Evolutionary conservation across 1,284 basidiomycete genomes (phyloP).

Genomic region (Cerioporus squamosus): DNA sequence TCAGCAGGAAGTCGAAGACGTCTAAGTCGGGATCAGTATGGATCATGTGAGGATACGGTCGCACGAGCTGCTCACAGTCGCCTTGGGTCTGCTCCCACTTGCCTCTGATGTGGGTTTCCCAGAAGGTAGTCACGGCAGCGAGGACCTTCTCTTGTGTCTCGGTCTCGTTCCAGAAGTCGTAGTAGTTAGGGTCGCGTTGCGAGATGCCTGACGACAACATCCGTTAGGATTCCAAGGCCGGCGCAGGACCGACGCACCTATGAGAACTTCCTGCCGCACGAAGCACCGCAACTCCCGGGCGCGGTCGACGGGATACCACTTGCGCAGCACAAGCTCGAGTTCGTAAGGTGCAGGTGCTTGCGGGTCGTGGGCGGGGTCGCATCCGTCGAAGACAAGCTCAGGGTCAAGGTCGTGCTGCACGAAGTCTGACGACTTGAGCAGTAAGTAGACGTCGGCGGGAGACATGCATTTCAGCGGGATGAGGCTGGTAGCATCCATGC

Average conservation of each 20-base stretch:
- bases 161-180: slow-evolving; percentile 81
- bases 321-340: slow-evolving; percentile 89
- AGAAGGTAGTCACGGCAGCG: slow-evolving; percentile 63
- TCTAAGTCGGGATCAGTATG: slow-evolving; percentile 51
- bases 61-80: slow-evolving; percentile 63
- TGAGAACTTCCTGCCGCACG: slow-evolving; percentile 67
- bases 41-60: neutral
- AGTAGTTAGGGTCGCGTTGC: slow-evolving; percentile 92
- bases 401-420: slow-evolving; percentile 78
- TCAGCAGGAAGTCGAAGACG: slow-evolving; percentile 86
- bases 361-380: slow-evolving; percentile 31
- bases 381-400: slow-evolving; percentile 67
- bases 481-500: slow-evolving; percentile 91
- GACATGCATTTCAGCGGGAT: slow-evolving; percentile 83
- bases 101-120: slow-evolving; percentile 65
- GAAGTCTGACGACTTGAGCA: slow-evolving; percentile 94
- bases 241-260: slow-evolving; percentile 56
- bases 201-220: slow-evolving; percentile 63
- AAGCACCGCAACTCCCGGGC: slow-evolving; percentile 90
- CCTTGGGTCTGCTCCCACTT: slow-evolving; percentile 57
- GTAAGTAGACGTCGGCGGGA: slow-evolving; percentile 89
- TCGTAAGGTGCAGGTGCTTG: slow-evolving; percentile 44
- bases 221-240: neutral
- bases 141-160: slow-evolving; percentile 59
- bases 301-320: slow-evolving; percentile 88